Evolutionary conservation across 2,329 filamentous ascomycete genomes (phyloP), one percentile per base, ranked within the genome.

Genomic region (Teratosphaeria destructans): DNA sequence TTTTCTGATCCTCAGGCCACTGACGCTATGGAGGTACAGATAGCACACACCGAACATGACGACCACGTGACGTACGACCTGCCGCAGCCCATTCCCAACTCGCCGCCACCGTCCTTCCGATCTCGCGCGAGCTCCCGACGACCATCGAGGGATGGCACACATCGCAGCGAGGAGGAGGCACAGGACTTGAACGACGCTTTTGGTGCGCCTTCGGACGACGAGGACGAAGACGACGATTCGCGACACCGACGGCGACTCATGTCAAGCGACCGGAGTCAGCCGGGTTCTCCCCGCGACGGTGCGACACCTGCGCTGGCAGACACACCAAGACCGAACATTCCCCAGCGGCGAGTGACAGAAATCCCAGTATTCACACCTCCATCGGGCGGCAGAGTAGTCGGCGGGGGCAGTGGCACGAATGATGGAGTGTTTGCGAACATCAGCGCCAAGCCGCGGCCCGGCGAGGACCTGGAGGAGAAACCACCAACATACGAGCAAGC

Each of bases 401-500:
- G 90, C 52, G 84, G 87, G 57, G 87, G 86, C 27, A 83, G 69
- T 53, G 71, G 85, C n/a, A 86, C 88, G 58, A 91, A 90, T 56
- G 94, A 97, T 74, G 94, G 94, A 62, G 94, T 99, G 29, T 99
- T 96, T 76, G 94, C 93, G 58, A 99, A 99, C 72, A 76, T 99
- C 65, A 90, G 85, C 65, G 94, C 94, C 14, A 93, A 96, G 72
- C 93, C 93, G 0, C 90, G 95, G 68, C 81, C 85, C 52, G 87
- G 85, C 32, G 87, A 89, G 61, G 88, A 90, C 63, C 84, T 89
- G 60, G 94, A 99, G 63, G 94, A 99, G 75, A 83, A 89, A 74
- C 94, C 94, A 78, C 94, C 94, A 90, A 92, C 93, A 39, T 99
- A 99, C 74, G 94, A 99, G 81, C 93, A 97, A 84, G 94, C 94